Evolutionary conservation across 192 early-diverging fungal genomes (phyloP).

Genomic region (Mortierella hygrophila): DNA sequence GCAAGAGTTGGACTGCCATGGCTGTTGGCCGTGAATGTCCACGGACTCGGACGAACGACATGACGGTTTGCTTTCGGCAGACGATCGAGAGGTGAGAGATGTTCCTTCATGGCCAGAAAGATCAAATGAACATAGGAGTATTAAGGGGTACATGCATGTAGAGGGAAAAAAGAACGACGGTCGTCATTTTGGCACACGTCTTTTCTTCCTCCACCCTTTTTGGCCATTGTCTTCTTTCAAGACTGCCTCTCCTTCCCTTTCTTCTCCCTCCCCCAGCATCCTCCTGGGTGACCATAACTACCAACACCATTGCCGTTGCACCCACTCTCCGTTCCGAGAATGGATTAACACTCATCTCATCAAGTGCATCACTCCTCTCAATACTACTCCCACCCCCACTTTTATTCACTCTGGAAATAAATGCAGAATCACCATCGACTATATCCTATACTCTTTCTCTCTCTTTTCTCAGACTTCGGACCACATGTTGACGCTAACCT

Average conservation of each 20-base stretch:
- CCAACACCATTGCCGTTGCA: neutral
- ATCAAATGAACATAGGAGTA: neutral
- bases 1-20: neutral
- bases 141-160: neutral
- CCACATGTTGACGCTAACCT: constrained; percentile 7
- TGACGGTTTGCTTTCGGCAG: neutral
- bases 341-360: neutral
- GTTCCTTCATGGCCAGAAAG: neutral
- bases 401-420: neutral
- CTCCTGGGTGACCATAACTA: constrained; percentile 8
- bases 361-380: neutral
- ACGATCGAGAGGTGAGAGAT: neutral
- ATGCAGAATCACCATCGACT: constrained; percentile 21
- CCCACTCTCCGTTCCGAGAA: neutral
- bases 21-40: neutral
- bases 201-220: too few species aligned
- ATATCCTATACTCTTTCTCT: constrained; percentile 15
- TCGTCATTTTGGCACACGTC: too few species aligned
- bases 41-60: neutral
- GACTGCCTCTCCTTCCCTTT: too few species aligned
- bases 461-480: neutral
- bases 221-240: too few species aligned
- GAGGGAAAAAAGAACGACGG: too few species aligned
- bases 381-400: neutral
- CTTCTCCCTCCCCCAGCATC: neutral